Percentiles rank a stretch among this genome's conserved stretches.
Conservation (phyloP, 495 filamentous ascomycete genomes). For the Podospora pseudocomata region DNA sequence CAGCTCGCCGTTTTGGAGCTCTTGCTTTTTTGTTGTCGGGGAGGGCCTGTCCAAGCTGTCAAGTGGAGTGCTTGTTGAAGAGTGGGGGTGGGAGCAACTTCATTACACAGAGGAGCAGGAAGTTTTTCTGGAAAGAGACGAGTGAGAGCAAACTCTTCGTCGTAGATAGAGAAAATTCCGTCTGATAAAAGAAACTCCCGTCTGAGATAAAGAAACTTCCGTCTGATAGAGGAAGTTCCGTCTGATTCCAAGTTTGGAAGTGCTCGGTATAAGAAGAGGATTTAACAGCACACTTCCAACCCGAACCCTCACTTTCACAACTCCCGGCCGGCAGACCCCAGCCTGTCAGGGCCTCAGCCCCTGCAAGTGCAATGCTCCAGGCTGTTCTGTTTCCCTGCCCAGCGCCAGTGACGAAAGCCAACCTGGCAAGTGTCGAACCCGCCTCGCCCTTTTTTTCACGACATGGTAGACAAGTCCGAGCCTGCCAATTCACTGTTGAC, state of each 20-base stretch:
- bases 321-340: slow-evolving; percentile 4
- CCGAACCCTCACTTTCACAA: slow-evolving; percentile 1
- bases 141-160: not conserved
- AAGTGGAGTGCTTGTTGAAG: not conserved
- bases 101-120: not conserved
- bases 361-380: slow-evolving; percentile 5
- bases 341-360: not conserved
- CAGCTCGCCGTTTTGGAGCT: not conserved
- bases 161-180: no score
- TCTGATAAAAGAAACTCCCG: no score
- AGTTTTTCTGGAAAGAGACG: not conserved
- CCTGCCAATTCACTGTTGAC: not conserved
- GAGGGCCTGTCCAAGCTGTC: not conserved
- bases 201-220: no score
- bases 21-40: not conserved
- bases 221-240: no score
- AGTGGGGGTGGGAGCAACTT: not conserved
- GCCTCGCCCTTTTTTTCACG: slow-evolving; percentile 6
- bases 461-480: not conserved
- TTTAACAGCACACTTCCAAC: not conserved
- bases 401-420: slow-evolving; percentile 11
- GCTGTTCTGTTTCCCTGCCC: not conserved
- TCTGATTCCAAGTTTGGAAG: no score
- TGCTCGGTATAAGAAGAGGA: no score
- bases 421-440: slow-evolving; percentile 15